Evolutionary conservation across 2,329 filamentous ascomycete species (phyloP).

Genomic region (Leptographium galeiforme): DNA sequence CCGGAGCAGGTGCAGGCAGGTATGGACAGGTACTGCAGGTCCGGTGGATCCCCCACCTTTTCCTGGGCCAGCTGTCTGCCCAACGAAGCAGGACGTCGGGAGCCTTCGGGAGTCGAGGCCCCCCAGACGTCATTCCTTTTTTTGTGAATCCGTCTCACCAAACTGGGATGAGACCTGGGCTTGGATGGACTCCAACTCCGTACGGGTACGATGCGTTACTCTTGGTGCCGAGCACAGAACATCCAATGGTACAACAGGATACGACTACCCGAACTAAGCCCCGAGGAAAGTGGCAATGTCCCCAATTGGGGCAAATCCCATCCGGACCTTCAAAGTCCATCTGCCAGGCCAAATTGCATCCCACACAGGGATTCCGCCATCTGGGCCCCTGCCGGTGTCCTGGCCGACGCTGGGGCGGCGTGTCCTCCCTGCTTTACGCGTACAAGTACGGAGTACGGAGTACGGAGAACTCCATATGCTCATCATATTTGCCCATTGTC

Average conservation of each 20-base stretch:
- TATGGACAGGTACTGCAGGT: background rate
- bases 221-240: no score
- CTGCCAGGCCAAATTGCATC: background rate
- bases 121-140: no score
- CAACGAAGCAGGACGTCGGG: background rate
- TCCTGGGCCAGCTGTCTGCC: background rate
- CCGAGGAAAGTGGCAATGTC: background rate
- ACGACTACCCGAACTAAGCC: background rate
- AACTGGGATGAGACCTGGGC: no score
- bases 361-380: background rate
- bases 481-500: no score
- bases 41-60: background rate
- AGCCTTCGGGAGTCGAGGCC: background rate
- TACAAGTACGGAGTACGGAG: no score
- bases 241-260: background rate
- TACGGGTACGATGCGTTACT: no score
- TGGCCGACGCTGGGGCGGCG: no score
- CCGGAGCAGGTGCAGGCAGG: background rate
- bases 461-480: no score
- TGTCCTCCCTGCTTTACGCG: no score
- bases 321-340: slow-evolving; percentile 4
- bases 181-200: no score
- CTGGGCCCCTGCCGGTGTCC: no score
- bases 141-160: no score
- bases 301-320: slow-evolving; percentile 10